Conservation (phyloP, 257 asterid species). For the Fraxinus excelsior region DNA sequence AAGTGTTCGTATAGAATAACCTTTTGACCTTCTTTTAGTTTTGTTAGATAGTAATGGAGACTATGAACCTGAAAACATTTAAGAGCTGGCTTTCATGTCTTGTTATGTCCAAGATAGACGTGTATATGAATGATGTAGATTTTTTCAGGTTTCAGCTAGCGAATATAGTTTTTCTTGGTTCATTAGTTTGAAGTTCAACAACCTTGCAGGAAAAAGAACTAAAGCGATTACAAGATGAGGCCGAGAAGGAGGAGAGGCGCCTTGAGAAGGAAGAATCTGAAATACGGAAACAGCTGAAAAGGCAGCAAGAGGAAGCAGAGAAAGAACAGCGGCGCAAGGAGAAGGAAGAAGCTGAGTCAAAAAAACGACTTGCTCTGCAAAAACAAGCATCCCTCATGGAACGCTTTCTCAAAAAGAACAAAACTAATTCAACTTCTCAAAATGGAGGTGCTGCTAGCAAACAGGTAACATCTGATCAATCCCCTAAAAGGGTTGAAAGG, state of each 20-base stretch:
- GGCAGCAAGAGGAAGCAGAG: constrained; percentile 74
- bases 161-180: constrained; percentile 18
- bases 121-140: background rate
- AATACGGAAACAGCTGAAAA: constrained; percentile 64
- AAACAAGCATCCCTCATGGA: constrained; percentile 97
- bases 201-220: constrained; percentile 72
- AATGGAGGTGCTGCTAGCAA: constrained; percentile 37
- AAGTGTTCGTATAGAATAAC: background rate
- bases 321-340: constrained; percentile 76
- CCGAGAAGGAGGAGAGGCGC: constrained; percentile 74
- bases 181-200: constrained; percentile 14
- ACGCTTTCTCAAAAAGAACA: constrained; percentile 68
- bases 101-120: background rate
- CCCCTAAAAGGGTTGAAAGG: constrained; percentile 38
- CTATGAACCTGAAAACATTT: constrained; percentile 1
- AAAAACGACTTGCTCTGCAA: constrained; percentile 58
- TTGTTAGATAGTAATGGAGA: background rate
- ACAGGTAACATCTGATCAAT: constrained; percentile 30
- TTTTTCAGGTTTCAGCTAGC: background rate
- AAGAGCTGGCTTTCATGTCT: background rate
- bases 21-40: constrained; percentile 14
- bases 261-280: constrained; percentile 79
- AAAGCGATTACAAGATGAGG: constrained; percentile 68
- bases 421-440: constrained; percentile 41
- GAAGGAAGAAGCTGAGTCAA: constrained; percentile 78